These are phyloP conservation scores for Trichophyton rubrum DNA, from an alignment of 2,329 filamentous ascomycete genomes.

Conservation along the genomic window DNA sequence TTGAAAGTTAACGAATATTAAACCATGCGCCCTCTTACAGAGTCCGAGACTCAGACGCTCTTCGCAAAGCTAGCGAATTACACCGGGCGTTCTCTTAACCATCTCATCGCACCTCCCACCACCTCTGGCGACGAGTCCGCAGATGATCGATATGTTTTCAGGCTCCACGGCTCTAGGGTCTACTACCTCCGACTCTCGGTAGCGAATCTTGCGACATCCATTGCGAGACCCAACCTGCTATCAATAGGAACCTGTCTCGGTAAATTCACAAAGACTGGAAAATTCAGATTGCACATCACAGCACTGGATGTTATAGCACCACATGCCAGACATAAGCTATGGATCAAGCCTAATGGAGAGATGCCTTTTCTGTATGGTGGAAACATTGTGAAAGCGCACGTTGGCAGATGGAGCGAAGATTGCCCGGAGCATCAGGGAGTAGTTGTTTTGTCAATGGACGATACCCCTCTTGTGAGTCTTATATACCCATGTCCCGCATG, in stretches of 20 bases:
- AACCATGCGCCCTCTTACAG: constrained; percentile 70
- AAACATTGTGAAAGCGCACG: constrained; percentile 71
- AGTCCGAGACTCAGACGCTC: constrained; percentile 51
- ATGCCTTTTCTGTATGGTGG: constrained; percentile 96
- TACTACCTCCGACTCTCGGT: constrained; percentile 87
- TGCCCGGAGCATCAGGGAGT: constrained; percentile 87
- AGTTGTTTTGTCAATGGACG: constrained; percentile 81
- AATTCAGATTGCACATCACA: constrained; percentile 88
- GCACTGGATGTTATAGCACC: constrained; percentile 74
- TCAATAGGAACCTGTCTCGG: constrained; percentile 83
- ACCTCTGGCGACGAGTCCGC: constrained; percentile 52
- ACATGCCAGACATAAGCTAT: constrained; percentile 91
- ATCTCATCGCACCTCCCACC: constrained; percentile 64
- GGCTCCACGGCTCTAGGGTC: constrained; percentile 66
- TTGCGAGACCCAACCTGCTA: constrained; percentile 68
- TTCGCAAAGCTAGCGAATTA: constrained; percentile 92
- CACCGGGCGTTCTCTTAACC: constrained; percentile 72
- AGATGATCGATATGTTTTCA: constrained; percentile 68
- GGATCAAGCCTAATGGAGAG: constrained; percentile 90
- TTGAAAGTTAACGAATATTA: neutral
- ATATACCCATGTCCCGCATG: neutral
- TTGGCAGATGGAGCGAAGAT: constrained; percentile 79
- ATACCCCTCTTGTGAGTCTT: constrained; percentile 54
- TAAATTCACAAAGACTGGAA: constrained; percentile 88
- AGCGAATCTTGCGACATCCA: constrained; percentile 79